Evolutionary conservation across 225 moss, liverwort and hornwort species (phyloP).

Genomic region (Thuidium tamariscinum): DNA sequence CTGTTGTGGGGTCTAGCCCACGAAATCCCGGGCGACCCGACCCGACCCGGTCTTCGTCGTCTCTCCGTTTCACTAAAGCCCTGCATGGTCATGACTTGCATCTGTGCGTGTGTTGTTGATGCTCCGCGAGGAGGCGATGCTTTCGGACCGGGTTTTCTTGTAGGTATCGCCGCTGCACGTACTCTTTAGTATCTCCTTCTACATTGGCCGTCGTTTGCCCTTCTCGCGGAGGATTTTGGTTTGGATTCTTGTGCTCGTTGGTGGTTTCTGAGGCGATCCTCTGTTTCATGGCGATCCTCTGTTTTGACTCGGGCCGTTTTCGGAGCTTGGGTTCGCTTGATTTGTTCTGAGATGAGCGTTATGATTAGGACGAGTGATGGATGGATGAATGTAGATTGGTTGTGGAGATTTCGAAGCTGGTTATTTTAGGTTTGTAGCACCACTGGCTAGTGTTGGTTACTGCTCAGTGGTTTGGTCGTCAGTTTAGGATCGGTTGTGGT

Average conservation of each 20-base stretch:
- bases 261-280: neutral
- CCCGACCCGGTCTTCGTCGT: neutral
- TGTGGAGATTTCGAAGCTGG: neutral
- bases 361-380: slow-evolving; percentile 4
- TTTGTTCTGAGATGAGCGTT: neutral
- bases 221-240: neutral
- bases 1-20: neutral
- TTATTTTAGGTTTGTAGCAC: slow-evolving; percentile 12
- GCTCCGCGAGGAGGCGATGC: neutral
- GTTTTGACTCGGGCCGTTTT: neutral
- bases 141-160: neutral
- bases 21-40: neutral
- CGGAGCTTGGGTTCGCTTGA: neutral
- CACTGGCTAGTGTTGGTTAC: neutral
- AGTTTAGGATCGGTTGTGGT: slow-evolving; percentile 12
- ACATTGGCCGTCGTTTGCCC: neutral
- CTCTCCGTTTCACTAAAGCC: neutral
- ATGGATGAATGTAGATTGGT: slow-evolving; percentile 11
- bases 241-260: neutral
- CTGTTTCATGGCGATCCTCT: neutral
- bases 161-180: neutral
- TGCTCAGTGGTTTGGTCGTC: neutral
- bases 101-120: neutral
- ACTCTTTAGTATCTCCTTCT: too few relatives aligned
- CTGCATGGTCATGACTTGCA: neutral